Conservation (phyloP, 225 moss, liverwort and hornwort genomes). For the Climacium dendroides region DNA sequence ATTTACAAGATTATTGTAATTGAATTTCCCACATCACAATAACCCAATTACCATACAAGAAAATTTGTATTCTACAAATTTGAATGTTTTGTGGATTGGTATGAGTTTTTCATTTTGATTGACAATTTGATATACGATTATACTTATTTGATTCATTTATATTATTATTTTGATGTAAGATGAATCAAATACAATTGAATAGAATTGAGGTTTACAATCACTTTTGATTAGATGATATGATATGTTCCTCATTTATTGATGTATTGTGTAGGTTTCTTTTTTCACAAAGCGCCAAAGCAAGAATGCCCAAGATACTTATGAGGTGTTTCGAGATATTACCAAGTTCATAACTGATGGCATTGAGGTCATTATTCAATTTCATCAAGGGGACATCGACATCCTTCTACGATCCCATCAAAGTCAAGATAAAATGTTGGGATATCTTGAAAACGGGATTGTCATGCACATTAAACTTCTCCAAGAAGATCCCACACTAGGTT, state of each 20-base stretch:
- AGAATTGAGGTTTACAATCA: no score
- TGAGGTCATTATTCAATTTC: not conserved
- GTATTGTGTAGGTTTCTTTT: not conserved
- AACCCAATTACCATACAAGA: fast-evolving
- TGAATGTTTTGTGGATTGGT: no score
- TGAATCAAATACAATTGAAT: no score
- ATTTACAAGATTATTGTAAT: fast-evolving
- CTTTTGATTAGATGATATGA: no score
- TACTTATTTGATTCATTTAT: fast-evolving
- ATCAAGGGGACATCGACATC: not conserved
- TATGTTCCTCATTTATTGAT: not conserved
- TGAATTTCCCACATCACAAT: fast-evolving
- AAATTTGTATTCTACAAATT: no score
- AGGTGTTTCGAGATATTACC: not conserved
- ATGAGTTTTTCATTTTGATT: not conserved
- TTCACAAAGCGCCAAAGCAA: not conserved
- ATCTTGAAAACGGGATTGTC: not conserved
- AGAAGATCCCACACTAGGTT: not conserved
- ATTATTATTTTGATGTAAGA: not conserved
- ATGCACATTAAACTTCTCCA: not conserved
- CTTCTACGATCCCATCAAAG: not conserved
- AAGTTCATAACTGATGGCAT: not conserved
- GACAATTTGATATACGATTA: fast-evolving
- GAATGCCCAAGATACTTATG: not conserved
- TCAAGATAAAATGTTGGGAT: not conserved